These are phyloP conservation scores for Penicillium parvum DNA, from an alignment of 495 filamentous ascomycete genomes.

Conservation along the genomic window DNA sequence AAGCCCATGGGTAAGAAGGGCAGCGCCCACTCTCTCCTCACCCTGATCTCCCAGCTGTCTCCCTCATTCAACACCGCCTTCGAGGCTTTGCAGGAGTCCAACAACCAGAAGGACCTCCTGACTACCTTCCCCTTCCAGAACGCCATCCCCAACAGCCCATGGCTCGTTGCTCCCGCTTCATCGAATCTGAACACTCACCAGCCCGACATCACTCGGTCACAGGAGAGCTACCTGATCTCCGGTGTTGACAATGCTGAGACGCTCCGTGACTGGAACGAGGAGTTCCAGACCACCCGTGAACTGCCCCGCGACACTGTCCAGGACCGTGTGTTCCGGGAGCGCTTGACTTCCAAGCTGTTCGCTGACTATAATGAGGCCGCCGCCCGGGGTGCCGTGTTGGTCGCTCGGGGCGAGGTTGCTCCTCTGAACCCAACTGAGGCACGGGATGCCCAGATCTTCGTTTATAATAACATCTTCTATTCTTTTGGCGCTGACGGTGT, in stretches of 20 bases:
- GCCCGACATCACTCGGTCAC: slow-evolving; percentile 79
- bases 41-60: slow-evolving; percentile 72
- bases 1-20: slow-evolving; percentile 58
- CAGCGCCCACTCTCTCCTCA: slow-evolving; percentile 79
- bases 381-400: slow-evolving; percentile 84
- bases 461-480: slow-evolving; percentile 99
- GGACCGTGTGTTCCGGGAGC: slow-evolving; percentile 92
- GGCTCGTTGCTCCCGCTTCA: slow-evolving; percentile 70
- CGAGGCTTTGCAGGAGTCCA: slow-evolving; percentile 68
- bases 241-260: slow-evolving; percentile 93
- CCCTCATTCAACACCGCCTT: slow-evolving; percentile 74
- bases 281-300: slow-evolving; percentile 95
- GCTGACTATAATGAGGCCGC: slow-evolving; percentile 97
- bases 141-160: slow-evolving; percentile 85
- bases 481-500: slow-evolving; percentile 98
- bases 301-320: slow-evolving; percentile 88
- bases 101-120: slow-evolving; percentile 78
- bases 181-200: slow-evolving; percentile 65
- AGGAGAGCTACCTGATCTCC: slow-evolving; percentile 85
- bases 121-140: slow-evolving; percentile 94
- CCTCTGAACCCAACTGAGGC: slow-evolving; percentile 96
- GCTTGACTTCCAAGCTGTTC: slow-evolving; percentile 90
- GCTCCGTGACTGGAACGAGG: slow-evolving; percentile 97
- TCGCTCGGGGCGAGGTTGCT: slow-evolving; percentile 88
- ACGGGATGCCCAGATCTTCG: slow-evolving; percentile 93